These are phyloP conservation scores for Xylariaceae sp. DNA, from an alignment of 2,329 filamentous ascomycete genomes.

Conservation along the genomic window DNA sequence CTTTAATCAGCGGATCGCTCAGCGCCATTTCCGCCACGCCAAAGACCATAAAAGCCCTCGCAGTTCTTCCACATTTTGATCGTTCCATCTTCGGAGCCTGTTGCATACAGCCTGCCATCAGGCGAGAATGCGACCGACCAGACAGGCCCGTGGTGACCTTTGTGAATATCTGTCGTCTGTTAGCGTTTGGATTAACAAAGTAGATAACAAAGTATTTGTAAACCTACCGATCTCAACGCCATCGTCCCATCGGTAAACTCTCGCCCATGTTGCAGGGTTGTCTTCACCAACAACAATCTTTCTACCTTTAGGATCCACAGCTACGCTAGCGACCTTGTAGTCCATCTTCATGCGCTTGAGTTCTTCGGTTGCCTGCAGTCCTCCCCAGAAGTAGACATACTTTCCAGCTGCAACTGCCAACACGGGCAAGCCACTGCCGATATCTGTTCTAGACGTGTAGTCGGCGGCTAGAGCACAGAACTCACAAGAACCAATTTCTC, in stretches of 20 bases:
- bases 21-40: slow-evolving; percentile 41
- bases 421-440: slow-evolving; percentile 63
- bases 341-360: slow-evolving; percentile 75
- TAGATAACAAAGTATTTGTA: neutral
- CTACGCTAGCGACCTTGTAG: slow-evolving; percentile 87
- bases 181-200: slow-evolving; percentile 11
- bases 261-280: slow-evolving; percentile 88
- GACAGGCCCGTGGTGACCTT: slow-evolving; percentile 94
- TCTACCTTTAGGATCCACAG: slow-evolving; percentile 72
- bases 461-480: slow-evolving; percentile 63
- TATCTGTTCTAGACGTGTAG: slow-evolving; percentile 54
- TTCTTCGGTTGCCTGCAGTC: slow-evolving; percentile 59
- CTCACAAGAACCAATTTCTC: slow-evolving; percentile 86
- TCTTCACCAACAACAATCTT: slow-evolving; percentile 87
- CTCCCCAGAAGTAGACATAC: slow-evolving; percentile 86
- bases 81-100: slow-evolving; percentile 92
- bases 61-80: slow-evolving; percentile 86
- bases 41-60: slow-evolving; percentile 58
- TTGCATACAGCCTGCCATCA: slow-evolving; percentile 93
- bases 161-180: slow-evolving; percentile 66
- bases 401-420: slow-evolving; percentile 92
- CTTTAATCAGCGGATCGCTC: slow-evolving; percentile 37
- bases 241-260: slow-evolving; percentile 83
- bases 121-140: slow-evolving; percentile 95
- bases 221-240: slow-evolving; percentile 67